These are phyloP conservation scores for Metschnikowia peoriensis DNA, from an alignment of 805 yeast genomes.

Conservation along the genomic window DNA sequence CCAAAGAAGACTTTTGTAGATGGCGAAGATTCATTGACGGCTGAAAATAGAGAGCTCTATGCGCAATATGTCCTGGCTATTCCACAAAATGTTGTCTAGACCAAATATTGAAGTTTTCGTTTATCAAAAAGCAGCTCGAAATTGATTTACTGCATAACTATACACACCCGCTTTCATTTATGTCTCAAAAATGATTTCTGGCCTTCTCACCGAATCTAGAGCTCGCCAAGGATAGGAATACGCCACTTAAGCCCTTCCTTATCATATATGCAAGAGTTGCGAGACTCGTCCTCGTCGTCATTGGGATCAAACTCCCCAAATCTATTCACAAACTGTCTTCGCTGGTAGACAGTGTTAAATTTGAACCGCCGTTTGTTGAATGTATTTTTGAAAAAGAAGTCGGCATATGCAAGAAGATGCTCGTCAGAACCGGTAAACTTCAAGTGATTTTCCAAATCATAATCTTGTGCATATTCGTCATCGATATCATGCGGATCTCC, in stretches of 20 bases:
- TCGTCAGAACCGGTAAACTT: constrained; percentile 10
- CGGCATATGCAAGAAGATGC: constrained; percentile 29
- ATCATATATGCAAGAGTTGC: constrained; percentile 32
- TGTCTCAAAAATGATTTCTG: neutral
- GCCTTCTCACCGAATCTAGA: constrained; percentile 12
- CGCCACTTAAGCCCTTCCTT: constrained; percentile 41
- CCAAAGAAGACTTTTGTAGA: neutral
- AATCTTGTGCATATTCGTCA: constrained; percentile 21
- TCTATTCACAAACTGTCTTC: constrained; percentile 40
- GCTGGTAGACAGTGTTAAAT: constrained; percentile 41
- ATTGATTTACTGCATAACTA: too few species aligned
- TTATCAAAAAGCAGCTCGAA: too few species aligned
- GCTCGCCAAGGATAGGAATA: constrained; percentile 39
- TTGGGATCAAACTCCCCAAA: constrained; percentile 38
- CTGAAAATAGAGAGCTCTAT: neutral
- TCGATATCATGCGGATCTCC: constrained; percentile 17
- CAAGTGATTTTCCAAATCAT: constrained; percentile 5
- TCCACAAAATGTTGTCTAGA: neutral
- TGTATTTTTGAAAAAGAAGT: constrained; percentile 33
- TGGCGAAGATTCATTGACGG: neutral
- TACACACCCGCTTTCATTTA: too few species aligned
- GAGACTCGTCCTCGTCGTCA: constrained; percentile 4
- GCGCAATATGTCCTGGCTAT: constrained; percentile 5
- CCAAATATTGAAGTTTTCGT: too few species aligned
- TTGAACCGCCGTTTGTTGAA: constrained; percentile 34